Evolutionary conservation across 805 yeast species (phyloP), one percentile per base, ranked within the genome.

Genomic region (Hanseniaspora clermontiae): DNA sequence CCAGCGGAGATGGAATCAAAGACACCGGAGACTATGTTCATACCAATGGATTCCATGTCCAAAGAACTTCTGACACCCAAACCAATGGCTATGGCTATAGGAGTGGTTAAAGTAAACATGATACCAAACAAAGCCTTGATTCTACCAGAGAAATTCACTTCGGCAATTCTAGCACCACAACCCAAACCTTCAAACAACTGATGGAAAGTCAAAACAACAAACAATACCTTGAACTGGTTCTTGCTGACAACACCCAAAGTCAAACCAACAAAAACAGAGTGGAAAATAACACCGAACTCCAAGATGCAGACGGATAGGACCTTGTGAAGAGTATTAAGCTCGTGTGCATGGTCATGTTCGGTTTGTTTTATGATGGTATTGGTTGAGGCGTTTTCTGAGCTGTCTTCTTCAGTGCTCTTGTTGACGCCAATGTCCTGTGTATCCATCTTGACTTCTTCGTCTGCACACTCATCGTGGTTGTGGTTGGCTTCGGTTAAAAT

Each of bases 141-240:
- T 62, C 68, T 72, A 19, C 59, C 39, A 8, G 62, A 51, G 3
- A 83, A 81, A 79, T 82, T 81, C 0, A 79, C 73, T 34, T 74
- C 75, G 1, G 88, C 84, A 39, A 84, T 74, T 68, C 95, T 78
- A 9, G 91, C 77, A 27, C 95, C 95, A 61, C 87, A 72, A 58
- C 95, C 95, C 50, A 87, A 74, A 51, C 95, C 95, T 70, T 87
- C 95, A 65, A 87, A 87, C 73, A 82, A 74, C 69, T 87, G 95
- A 66, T 87, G 89, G 74, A 80, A 81, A 5, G 82, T 78, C 46
- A 77, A 60, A n/a, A 77, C 95, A 60, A 83, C 76, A 67, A 83
- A 86, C 51, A 87, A 71, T 6, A 86, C 77, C 58, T 73, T 77
- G 65, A 86, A 87, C 65, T 84, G 91, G 2, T 79, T 83, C 24